Evolutionary conservation across 139 green algal species (phyloP).

Genomic region (Chlorella vulgaris): DNA sequence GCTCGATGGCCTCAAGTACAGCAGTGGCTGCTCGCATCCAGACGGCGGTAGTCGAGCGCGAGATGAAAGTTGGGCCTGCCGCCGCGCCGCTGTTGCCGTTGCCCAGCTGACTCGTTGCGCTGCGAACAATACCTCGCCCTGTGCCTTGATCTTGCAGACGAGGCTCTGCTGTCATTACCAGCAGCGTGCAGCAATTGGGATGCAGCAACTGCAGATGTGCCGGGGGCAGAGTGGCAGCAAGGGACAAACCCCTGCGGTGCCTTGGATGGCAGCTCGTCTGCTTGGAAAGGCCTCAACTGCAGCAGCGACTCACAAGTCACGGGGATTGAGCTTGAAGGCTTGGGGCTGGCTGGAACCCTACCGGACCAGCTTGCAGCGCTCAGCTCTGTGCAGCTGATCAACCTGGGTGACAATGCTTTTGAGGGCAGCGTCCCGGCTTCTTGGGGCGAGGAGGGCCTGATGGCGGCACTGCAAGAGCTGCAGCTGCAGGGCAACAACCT

Average conservation of each 20-base stretch:
- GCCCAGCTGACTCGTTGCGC: background rate
- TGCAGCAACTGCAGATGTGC: background rate
- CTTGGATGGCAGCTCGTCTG: background rate
- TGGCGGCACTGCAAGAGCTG: conserved; percentile 21
- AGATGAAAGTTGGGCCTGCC: background rate
- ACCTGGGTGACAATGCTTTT: conserved; percentile 8
- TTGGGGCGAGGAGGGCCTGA: conserved; percentile 14
- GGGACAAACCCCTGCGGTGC: conserved; percentile 13
- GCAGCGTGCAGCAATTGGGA: conserved; percentile 2
- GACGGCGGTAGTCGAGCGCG: no score
- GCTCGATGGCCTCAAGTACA: no score
- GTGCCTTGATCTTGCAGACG: conserved; percentile 16
- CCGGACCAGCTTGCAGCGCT: conserved; percentile 15
- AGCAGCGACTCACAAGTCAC: background rate
- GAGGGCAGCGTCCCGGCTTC: background rate
- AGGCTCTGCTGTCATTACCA: conserved; percentile 15
- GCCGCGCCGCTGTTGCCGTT: background rate
- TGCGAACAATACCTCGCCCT: background rate
- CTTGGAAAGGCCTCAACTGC: conserved; percentile 8
- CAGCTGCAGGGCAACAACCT: conserved; percentile 25
- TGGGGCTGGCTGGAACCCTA: conserved; percentile 33
- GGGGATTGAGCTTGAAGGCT: background rate
- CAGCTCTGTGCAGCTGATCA: conserved; percentile 5
- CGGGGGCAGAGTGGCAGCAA: background rate
- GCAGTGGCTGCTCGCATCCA: no score